phyloP scores from a whole-genome alignment of 2,329 filamentous ascomycete genomes.

The Magnaporthales sp. region DNA sequence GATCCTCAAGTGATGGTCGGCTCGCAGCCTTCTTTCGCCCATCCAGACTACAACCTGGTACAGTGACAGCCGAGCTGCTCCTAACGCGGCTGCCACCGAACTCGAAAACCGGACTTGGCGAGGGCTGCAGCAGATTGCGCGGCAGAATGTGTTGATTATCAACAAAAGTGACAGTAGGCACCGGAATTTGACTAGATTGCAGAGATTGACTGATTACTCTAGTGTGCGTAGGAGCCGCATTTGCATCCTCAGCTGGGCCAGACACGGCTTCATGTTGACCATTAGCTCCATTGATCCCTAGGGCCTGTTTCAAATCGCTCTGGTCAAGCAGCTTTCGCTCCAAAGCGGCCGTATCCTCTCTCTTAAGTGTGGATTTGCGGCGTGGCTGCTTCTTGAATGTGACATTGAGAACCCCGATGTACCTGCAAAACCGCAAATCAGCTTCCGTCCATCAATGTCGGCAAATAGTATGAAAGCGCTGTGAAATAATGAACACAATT shows the following conservation, averaged over 20 bases:
- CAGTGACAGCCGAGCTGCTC: conserved; percentile 2
- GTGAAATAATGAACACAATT: background rate
- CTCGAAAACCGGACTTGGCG: conserved; percentile 16
- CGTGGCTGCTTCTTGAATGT: conserved; percentile 82
- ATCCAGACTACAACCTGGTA: background rate
- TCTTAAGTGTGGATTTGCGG: conserved; percentile 46
- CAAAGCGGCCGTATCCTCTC: conserved; percentile 30
- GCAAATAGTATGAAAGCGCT: background rate
- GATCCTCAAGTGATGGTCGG: conserved; percentile 41
- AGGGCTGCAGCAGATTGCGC: conserved; percentile 65
- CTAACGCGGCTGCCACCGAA: background rate
- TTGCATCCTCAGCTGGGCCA: conserved; percentile 7
- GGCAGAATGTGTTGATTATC: conserved; percentile 93
- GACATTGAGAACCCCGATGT: conserved; percentile 94
- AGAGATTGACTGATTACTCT: conserved; percentile 67
- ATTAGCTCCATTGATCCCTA: conserved; percentile 12
- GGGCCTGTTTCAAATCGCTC: conserved; percentile 15
- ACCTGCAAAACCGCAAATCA: conserved; percentile 41
- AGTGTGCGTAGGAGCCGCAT: conserved; percentile 19
- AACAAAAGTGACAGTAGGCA: conserved; percentile 87
- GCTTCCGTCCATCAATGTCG: background rate
- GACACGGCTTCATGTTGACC: conserved; percentile 12
- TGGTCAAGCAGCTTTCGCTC: conserved; percentile 27
- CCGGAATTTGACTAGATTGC: conserved; percentile 50
- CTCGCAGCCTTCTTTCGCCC: background rate